Conservation (phyloP, 2,329 filamentous ascomycete genomes). For the Cordyceps cateniannulata region DNA sequence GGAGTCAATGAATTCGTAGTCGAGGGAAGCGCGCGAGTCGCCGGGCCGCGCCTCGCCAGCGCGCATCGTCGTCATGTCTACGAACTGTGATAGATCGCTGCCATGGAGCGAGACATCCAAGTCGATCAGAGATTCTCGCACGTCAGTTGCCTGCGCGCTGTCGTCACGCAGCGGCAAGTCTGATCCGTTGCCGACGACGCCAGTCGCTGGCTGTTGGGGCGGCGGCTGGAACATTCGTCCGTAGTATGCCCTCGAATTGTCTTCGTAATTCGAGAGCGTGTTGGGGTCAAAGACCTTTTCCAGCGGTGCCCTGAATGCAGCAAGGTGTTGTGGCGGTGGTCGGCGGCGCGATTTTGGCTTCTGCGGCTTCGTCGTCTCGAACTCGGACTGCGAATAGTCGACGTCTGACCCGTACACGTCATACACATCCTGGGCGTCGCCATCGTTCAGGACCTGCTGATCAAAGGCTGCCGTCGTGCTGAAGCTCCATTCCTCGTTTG, state of each 20-base stretch:
- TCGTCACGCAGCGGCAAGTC: conserved; percentile 56
- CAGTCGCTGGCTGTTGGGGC: conserved; percentile 17
- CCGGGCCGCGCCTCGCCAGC: conserved; percentile 35
- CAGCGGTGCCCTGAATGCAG: conserved; percentile 51
- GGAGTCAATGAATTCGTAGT: conserved; percentile 41
- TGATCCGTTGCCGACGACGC: conserved; percentile 27
- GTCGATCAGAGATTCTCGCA: conserved; percentile 60
- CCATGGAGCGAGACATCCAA: conserved; percentile 54
- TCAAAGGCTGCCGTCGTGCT: conserved; percentile 61
- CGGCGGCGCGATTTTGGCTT: conserved; percentile 47
- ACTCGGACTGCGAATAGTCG: conserved; percentile 40
- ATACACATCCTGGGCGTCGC: conserved; percentile 52
- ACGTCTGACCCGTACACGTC: conserved; percentile 55
- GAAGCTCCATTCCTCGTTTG: conserved; percentile 61
- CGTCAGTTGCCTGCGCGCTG: conserved; percentile 39
- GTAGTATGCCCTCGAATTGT: conserved; percentile 57
- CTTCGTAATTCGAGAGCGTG: conserved; percentile 57
- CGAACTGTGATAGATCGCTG: conserved; percentile 49
- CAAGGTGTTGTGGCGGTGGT: conserved; percentile 52
- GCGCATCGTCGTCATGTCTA: conserved; percentile 55
- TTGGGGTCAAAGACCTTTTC: conserved; percentile 63
- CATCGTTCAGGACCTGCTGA: conserved; percentile 45
- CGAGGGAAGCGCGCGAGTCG: conserved; percentile 39
- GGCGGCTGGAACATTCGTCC: conserved; percentile 36
- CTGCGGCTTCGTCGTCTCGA: conserved; percentile 44